Evolutionary conservation across 495 filamentous ascomycete species (phyloP).

Genomic region (Cenococcum geophilum): DNA sequence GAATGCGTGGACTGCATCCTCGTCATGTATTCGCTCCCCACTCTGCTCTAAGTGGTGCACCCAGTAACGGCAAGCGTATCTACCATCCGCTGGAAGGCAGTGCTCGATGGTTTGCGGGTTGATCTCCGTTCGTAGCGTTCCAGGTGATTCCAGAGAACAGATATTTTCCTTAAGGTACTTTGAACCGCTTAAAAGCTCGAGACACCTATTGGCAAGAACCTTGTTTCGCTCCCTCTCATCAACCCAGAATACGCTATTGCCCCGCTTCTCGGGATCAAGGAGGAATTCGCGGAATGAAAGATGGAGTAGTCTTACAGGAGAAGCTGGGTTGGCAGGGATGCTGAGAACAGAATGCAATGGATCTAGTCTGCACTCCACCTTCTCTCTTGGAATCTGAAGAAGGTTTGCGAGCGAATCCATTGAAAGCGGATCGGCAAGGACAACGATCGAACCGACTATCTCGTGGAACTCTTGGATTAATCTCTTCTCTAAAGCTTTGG

Average conservation of each 20-base stretch:
- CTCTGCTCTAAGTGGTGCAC: conserved; percentile 38
- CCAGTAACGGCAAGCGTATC: no score
- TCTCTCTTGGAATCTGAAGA: conserved; percentile 11
- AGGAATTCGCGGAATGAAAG: conserved; percentile 49
- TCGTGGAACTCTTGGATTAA: conserved; percentile 24
- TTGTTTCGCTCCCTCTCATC: conserved; percentile 37
- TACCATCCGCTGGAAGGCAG: no score
- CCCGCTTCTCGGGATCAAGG: conserved; percentile 34
- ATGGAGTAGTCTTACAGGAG: conserved; percentile 42
- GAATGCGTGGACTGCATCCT: conserved; percentile 34
- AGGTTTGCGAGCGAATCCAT: conserved; percentile 27
- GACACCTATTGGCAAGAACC: conserved; percentile 33
- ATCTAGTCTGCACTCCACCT: conserved; percentile 21
- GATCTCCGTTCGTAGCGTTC: no score
- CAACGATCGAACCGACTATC: conserved; percentile 35
- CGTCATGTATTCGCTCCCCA: conserved; percentile 22
- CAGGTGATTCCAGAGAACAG: no score
- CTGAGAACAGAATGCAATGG: conserved; percentile 36
- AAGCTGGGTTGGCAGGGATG: conserved; percentile 21
- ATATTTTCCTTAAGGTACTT: no score
- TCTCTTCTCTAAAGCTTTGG: background rate
- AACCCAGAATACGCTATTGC: conserved; percentile 36
- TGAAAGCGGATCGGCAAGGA: conserved; percentile 31
- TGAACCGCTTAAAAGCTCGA: conserved; percentile 29
- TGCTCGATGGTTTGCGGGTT: no score